phyloP scores from a whole-genome alignment of 805 yeast genomes.

The Diddensiella transvaalensis region DNA sequence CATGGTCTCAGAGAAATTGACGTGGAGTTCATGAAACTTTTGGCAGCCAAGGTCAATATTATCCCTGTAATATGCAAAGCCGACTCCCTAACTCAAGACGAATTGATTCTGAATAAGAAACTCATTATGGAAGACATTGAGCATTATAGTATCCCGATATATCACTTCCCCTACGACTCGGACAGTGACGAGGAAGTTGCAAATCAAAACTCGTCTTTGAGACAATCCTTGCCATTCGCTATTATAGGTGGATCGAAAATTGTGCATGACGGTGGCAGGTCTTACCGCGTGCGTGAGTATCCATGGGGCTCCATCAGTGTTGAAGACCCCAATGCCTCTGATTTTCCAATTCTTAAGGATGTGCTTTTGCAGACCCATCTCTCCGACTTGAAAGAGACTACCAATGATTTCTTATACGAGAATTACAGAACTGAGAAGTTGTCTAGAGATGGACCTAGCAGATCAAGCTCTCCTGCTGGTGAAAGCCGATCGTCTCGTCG shows the following conservation, averaged over 20 bases:
- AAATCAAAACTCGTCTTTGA: conserved; percentile 35
- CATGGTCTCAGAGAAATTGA: conserved; percentile 65
- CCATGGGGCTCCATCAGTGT: conserved; percentile 59
- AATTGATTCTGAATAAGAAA: conserved; percentile 67
- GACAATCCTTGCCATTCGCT: conserved; percentile 56
- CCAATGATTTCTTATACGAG: conserved; percentile 84
- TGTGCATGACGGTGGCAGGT: conserved; percentile 42
- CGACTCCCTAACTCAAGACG: conserved; percentile 79
- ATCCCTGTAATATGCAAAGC: conserved; percentile 84
- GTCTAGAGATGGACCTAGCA: conserved; percentile 49
- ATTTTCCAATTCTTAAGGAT: conserved; percentile 75
- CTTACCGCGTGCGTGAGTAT: conserved; percentile 48
- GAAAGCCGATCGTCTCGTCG: conserved; percentile 12
- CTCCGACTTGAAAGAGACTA: conserved; percentile 81
- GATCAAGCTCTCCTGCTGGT: conserved; percentile 21
- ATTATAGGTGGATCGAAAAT: conserved; percentile 56
- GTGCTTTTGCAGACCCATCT: conserved; percentile 78
- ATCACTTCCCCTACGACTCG: conserved; percentile 66
- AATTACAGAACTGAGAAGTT: conserved; percentile 85
- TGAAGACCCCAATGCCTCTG: conserved; percentile 74
- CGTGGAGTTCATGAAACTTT: conserved; percentile 68
- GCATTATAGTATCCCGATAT: conserved; percentile 65
- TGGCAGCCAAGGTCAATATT: conserved; percentile 77
- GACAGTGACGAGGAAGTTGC: conserved; percentile 43
- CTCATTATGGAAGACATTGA: conserved; percentile 74